A percentile compares a stretch with the other conserved stretches of the same genome.
Conservation (phyloP, 2,329 filamentous ascomycete species). For the Penicillium sp. region DNA sequence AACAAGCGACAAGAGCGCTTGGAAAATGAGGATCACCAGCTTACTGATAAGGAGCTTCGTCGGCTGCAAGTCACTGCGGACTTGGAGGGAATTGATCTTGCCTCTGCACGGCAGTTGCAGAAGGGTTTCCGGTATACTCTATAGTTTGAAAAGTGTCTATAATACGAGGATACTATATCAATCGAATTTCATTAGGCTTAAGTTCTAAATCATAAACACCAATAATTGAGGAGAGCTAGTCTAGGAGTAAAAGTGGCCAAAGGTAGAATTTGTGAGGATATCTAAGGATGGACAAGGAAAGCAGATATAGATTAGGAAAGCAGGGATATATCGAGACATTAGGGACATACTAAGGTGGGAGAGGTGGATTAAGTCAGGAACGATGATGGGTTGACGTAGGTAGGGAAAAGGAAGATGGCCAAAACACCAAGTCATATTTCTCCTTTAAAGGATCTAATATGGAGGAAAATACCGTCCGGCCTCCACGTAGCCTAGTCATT, state of each 20-base stretch:
- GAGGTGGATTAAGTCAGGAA: no score
- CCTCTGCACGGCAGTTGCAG: constrained; percentile 51
- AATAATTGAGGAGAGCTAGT: neutral
- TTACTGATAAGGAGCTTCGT: constrained; percentile 50
- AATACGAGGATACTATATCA: neutral
- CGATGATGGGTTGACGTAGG: no score
- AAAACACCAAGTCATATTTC: no score
- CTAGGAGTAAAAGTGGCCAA: neutral
- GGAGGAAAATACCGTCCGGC: neutral
- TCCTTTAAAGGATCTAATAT: neutral
- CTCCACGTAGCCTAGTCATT: neutral
- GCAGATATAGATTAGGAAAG: neutral
- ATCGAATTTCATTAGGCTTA: neutral
- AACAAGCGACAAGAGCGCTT: constrained; percentile 53
- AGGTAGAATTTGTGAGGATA: neutral
- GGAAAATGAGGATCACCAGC: constrained; percentile 48
- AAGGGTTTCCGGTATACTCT: constrained; percentile 57
- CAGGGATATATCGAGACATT: neutral
- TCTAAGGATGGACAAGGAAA: neutral
- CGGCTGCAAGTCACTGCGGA: constrained; percentile 53
- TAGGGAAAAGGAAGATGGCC: no score
- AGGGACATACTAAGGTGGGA: no score
- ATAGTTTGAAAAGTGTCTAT: constrained; percentile 19
- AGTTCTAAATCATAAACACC: neutral
- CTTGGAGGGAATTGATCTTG: constrained; percentile 52